phyloP scores from a whole-genome alignment of 345 rosid genomes.

The Eucalyptus virginea region DNA sequence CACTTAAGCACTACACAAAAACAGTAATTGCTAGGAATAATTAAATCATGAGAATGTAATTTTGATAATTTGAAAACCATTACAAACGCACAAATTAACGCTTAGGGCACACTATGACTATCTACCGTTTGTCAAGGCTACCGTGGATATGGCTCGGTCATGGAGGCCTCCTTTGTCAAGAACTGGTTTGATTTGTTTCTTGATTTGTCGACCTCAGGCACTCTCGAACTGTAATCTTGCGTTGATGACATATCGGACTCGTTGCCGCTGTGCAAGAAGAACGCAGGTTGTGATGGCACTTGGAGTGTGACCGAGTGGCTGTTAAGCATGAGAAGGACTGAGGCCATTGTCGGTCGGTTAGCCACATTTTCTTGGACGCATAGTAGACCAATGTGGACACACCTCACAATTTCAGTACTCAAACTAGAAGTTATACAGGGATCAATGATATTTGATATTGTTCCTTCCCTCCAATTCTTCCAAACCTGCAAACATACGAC shows the following conservation, averaged over 20 bases:
- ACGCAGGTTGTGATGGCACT: constrained; percentile 32
- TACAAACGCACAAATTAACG: not conserved
- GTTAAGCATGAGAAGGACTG: constrained; percentile 37
- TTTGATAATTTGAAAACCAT: not conserved
- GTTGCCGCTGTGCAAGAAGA: not conserved
- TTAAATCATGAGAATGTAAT: not conserved
- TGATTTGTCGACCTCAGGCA: not conserved
- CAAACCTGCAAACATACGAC: constrained; percentile 27
- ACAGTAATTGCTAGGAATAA: not conserved
- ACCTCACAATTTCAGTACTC: constrained; percentile 21
- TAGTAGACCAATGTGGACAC: constrained; percentile 45
- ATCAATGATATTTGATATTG: constrained; percentile 20
- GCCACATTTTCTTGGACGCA: constrained; percentile 41
- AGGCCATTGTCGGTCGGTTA: constrained; percentile 39
- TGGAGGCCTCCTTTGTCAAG: not conserved
- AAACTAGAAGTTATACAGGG: constrained; percentile 10
- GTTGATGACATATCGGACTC: not conserved
- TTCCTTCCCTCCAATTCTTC: constrained; percentile 43
- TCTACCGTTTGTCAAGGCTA: not conserved
- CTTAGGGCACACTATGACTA: not conserved
- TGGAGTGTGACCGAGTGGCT: constrained; percentile 25
- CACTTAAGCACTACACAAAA: not conserved
- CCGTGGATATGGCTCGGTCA: not conserved
- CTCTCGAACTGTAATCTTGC: not conserved
- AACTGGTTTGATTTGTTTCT: not conserved